Evolutionary conservation across 768 basidiomycete species (phyloP).

Genomic region (Candolleomyces efflorescens): DNA sequence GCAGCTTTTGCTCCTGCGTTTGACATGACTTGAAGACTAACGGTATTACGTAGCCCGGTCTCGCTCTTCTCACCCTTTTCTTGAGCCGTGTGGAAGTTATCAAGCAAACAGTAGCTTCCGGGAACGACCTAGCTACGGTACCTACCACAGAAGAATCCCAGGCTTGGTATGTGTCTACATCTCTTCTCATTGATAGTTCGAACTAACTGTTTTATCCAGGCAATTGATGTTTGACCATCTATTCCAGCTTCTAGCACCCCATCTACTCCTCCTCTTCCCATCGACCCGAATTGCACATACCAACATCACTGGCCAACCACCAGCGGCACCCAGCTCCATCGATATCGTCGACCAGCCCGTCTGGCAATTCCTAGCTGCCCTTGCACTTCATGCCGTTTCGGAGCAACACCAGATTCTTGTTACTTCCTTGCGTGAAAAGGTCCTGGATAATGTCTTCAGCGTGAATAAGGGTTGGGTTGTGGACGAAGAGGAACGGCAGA

Average conservation of each 20-base stretch:
- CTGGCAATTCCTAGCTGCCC: slow-evolving; percentile 91
- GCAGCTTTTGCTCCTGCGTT: slow-evolving; percentile 21
- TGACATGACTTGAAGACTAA: background rate
- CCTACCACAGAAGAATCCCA: slow-evolving; percentile 72
- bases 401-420: slow-evolving; percentile 92
- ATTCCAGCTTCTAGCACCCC: slow-evolving; percentile 73
- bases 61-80: slow-evolving; percentile 87
- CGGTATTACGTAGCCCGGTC: slow-evolving; percentile 63
- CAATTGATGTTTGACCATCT: slow-evolving; percentile 84
- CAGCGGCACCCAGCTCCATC: slow-evolving; percentile 35
- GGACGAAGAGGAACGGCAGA: slow-evolving; percentile 68
- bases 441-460: slow-evolving; percentile 82
- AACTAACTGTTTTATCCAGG: slow-evolving; percentile 42
- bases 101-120: slow-evolving; percentile 59
- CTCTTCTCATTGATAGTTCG: background rate
- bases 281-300: slow-evolving; percentile 63
- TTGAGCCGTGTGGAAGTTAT: slow-evolving; percentile 91
- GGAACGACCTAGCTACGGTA: slow-evolving; percentile 50
- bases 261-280: slow-evolving; percentile 82
- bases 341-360: slow-evolving; percentile 83
- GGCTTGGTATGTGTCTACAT: slow-evolving; percentile 48
- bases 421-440: slow-evolving; percentile 82
- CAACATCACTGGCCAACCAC: slow-evolving; percentile 25
- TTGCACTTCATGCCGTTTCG: slow-evolving; percentile 78
- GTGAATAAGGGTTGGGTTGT: slow-evolving; percentile 72